Percentiles rank a stretch among this genome's conserved stretches.
Evolutionary conservation across 2,329 filamentous ascomycete species (phyloP).

Genomic region (Fusarium sarcochroum): DNA sequence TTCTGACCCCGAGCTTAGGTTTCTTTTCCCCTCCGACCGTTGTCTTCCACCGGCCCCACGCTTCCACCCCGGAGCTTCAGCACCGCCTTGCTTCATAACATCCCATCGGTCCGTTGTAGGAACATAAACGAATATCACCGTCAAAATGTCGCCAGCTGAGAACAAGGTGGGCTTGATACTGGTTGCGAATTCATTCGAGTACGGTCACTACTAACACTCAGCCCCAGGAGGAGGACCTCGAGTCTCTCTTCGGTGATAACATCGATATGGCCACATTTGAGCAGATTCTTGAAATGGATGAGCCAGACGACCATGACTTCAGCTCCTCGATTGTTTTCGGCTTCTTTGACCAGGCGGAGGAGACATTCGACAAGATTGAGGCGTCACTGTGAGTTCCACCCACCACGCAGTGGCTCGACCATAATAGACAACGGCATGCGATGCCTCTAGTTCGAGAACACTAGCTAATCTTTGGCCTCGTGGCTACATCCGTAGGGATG

Average conservation of each 20-base stretch:
- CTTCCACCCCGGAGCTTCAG: conserved; percentile 27
- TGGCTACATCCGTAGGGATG: conserved; percentile 63
- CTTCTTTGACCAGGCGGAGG: conserved; percentile 92
- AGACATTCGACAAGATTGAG: conserved; percentile 90
- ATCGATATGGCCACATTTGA: conserved; percentile 87
- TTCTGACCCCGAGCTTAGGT: conserved; percentile 34
- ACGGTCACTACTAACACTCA: conserved; percentile 23
- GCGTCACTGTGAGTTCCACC: conserved; percentile 77
- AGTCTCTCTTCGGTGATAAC: conserved; percentile 75
- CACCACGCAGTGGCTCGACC: not conserved
- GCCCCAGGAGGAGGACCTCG: conserved; percentile 61
- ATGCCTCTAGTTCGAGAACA: not conserved
- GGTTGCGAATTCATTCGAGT: conserved; percentile 1
- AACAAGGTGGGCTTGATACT: conserved; percentile 51
- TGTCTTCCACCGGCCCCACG: conserved; percentile 21
- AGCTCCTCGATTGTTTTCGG: conserved; percentile 89
- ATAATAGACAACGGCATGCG: not conserved
- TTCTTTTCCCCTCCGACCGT: conserved; percentile 18
- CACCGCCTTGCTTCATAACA: conserved; percentile 17
- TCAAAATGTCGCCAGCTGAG: conserved; percentile 51
- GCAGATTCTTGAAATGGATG: conserved; percentile 99
- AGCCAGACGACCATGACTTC: conserved; percentile 88
- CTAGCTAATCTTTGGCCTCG: conserved; percentile 1
- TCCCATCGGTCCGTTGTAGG: conserved; percentile 19
- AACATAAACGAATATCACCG: conserved; percentile 33